phyloP scores from a whole-genome alignment of 352 stramenopile genomes.

The Globisporangium abappressorium region DNA sequence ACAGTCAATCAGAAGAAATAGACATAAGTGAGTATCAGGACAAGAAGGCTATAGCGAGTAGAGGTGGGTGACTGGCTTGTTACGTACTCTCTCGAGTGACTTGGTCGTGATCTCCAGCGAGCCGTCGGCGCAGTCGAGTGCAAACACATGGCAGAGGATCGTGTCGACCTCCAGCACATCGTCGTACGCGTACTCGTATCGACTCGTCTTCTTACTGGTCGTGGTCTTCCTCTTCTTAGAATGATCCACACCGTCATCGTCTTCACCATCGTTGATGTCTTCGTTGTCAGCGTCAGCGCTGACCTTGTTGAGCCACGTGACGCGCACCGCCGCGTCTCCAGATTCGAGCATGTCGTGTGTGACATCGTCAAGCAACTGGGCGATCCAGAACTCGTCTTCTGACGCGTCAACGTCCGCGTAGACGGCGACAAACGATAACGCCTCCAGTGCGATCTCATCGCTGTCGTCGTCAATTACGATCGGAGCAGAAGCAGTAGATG shows the following conservation, averaged over 20 bases:
- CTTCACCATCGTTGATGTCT: neutral
- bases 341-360: slow-evolving; percentile 67
- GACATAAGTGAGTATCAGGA: neutral
- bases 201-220: neutral
- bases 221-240: neutral
- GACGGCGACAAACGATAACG: slow-evolving; percentile 60
- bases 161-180: slow-evolving; percentile 45
- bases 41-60: too few species aligned
- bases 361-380: slow-evolving; percentile 72
- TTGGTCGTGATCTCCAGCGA: slow-evolving; percentile 59
- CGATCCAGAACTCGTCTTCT: slow-evolving; percentile 61
- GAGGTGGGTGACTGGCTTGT: neutral
- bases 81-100: slow-evolving; percentile 45
- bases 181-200: slow-evolving; percentile 57
- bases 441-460: slow-evolving; percentile 47
- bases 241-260: neutral
- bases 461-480: neutral
- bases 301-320: slow-evolving; percentile 60
- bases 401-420: neutral
- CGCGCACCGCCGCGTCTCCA: slow-evolving; percentile 40
- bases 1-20: neutral
- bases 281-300: neutral
- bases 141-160: slow-evolving; percentile 5
- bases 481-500: neutral
- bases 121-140: slow-evolving; percentile 36